Percentiles rank a stretch among this genome's conserved stretches.
These are phyloP conservation scores for Tolypocladium guangdongense DNA, from an alignment of 2,329 filamentous ascomycete genomes.

Conservation along the genomic window DNA sequence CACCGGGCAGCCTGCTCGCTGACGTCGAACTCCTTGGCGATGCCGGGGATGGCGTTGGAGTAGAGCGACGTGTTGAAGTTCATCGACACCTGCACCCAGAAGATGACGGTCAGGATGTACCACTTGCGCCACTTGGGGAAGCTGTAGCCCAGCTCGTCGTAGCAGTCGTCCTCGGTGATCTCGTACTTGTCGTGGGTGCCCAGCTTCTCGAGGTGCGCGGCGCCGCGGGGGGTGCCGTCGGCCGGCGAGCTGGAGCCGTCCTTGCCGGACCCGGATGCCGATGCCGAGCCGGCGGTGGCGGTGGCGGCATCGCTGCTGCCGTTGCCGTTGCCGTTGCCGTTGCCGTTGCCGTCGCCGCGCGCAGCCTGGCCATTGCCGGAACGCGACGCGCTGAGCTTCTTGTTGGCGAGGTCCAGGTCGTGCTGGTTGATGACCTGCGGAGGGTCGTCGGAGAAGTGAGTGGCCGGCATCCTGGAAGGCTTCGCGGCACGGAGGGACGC, in stretches of 20 bases:
- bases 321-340: background rate
- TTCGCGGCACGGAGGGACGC: background rate
- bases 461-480: conserved; percentile 14
- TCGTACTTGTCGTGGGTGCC: conserved; percentile 31
- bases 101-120: conserved; percentile 62
- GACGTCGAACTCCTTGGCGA: conserved; percentile 56
- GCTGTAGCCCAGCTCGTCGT: conserved; percentile 52
- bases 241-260: conserved; percentile 6
- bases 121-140: conserved; percentile 57
- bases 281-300: background rate
- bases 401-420: conserved; percentile 25
- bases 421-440: conserved; percentile 24
- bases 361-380: conserved; percentile 3
- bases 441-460: conserved; percentile 24
- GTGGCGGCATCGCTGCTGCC: background rate
- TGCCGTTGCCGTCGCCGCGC: background rate
- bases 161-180: conserved; percentile 49
- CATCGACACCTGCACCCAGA: conserved; percentile 65
- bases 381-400: conserved; percentile 21
- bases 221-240: conserved; percentile 20
- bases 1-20: conserved; percentile 57
- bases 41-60: conserved; percentile 56
- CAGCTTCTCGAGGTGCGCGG: conserved; percentile 20
- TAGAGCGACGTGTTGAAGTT: conserved; percentile 70
- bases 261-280: background rate